Conservation (phyloP, 768 basidiomycete species). For the Psilocybe subaeruginosa region DNA sequence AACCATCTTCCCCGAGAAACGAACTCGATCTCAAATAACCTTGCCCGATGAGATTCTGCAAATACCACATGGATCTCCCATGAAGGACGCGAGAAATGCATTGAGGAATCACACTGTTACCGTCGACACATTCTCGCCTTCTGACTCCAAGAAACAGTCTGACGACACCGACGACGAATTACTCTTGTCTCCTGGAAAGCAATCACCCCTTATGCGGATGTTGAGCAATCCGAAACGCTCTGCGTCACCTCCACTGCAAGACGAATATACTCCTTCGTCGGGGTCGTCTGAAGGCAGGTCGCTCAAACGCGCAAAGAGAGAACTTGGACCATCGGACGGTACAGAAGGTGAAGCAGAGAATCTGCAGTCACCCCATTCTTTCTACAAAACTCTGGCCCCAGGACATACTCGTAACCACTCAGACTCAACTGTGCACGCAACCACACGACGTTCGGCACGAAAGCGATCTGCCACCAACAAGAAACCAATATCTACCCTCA, state of each 20-base stretch:
- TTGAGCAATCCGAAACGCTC: constrained; percentile 38
- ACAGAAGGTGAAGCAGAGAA: constrained; percentile 18
- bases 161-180: constrained; percentile 50
- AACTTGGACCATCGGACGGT: constrained; percentile 15
- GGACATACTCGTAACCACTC: constrained; percentile 38
- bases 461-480: constrained; percentile 30
- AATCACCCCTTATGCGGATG: constrained; percentile 15
- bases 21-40: constrained; percentile 56
- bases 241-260: constrained; percentile 36
- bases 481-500: constrained; percentile 30
- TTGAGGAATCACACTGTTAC: constrained; percentile 28
- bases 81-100: constrained; percentile 53
- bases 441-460: constrained; percentile 21
- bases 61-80: constrained; percentile 49
- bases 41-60: constrained; percentile 49
- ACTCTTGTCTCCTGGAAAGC: constrained; percentile 45
- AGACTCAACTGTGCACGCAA: constrained; percentile 30
- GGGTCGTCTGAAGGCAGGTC: constrained; percentile 32
- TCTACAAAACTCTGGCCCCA: constrained; percentile 13
- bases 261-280: constrained; percentile 29
- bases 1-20: constrained; percentile 31
- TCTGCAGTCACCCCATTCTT: constrained; percentile 7
- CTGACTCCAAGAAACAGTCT: constrained; percentile 14
- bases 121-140: constrained; percentile 6
- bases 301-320: constrained; percentile 40